Evolutionary conservation across 192 early-diverging fungal genomes (phyloP).

Genomic region (Coemansia sp.): DNA sequence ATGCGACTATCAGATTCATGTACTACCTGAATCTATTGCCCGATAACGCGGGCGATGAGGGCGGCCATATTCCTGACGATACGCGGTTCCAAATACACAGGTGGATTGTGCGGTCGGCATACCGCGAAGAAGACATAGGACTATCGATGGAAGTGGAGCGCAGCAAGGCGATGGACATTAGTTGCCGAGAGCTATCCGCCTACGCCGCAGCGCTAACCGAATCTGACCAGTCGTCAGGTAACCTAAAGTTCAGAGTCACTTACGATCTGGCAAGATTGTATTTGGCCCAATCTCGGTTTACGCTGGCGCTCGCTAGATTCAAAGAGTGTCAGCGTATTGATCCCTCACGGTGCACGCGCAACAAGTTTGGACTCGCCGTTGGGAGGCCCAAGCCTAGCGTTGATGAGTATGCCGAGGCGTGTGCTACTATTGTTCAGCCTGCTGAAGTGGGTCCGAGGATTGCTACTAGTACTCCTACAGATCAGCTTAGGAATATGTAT

Average conservation of each 20-base stretch:
- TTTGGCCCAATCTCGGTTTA: constrained; percentile 24
- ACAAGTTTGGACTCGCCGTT: constrained; percentile 19
- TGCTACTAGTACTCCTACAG: constrained; percentile 15
- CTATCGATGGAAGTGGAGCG: constrained; percentile 17
- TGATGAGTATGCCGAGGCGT: constrained; percentile 40
- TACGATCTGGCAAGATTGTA: constrained; percentile 41
- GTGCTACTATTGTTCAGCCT: constrained; percentile 13
- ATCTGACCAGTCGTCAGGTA: neutral
- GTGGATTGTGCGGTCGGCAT: constrained; percentile 43
- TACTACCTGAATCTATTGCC: constrained; percentile 34
- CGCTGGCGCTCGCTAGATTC: constrained; percentile 21
- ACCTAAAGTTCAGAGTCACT: constrained; percentile 6
- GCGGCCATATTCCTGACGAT: neutral
- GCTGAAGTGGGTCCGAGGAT: neutral
- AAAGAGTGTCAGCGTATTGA: constrained; percentile 28
- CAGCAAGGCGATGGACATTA: constrained; percentile 17
- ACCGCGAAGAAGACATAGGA: constrained; percentile 42
- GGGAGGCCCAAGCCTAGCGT: constrained; percentile 17
- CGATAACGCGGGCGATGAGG: neutral
- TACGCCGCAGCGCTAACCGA: constrained; percentile 8
- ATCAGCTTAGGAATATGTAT: constrained; percentile 15
- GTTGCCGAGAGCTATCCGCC: constrained; percentile 2
- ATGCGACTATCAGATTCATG: constrained; percentile 36
- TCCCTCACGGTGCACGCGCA: constrained; percentile 6
- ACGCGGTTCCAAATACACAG: constrained; percentile 20